Percentiles rank a stretch among this genome's conserved stretches.
Evolutionary conservation across 139 green algal genomes (phyloP).

Genomic region (Picochlorum sp.): DNA sequence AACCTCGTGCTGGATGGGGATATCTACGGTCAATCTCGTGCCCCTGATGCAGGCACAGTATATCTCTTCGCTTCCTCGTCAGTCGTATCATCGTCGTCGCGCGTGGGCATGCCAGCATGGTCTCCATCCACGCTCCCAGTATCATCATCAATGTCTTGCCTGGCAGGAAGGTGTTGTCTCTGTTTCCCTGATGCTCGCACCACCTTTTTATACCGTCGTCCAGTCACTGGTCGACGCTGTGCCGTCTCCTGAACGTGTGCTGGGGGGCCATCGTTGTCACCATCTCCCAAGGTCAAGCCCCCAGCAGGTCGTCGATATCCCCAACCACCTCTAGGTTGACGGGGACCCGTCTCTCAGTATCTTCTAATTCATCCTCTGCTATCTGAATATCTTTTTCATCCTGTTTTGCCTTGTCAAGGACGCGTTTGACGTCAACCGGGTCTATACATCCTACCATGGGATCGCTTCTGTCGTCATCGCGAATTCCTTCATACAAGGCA

Average conservation of each 20-base stretch:
- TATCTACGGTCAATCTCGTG: too few species aligned
- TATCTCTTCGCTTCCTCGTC: constrained; percentile 4
- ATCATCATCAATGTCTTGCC: too few species aligned
- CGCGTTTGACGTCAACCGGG: too few species aligned
- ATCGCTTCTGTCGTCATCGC: neutral
- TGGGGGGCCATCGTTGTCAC: neutral
- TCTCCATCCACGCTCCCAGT: too few species aligned
- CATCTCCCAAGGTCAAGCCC: neutral
- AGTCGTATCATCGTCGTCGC: too few species aligned
- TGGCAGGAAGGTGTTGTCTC: too few species aligned
- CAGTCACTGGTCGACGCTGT: neutral
- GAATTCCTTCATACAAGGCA: neutral
- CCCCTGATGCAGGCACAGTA: neutral
- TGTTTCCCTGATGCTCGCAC: constrained; percentile 1
- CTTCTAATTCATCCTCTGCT: neutral
- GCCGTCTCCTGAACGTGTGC: too few species aligned
- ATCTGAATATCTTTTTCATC: neutral
- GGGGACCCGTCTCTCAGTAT: neutral
- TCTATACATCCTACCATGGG: too few species aligned
- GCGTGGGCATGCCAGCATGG: too few species aligned
- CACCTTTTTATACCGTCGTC: constrained; percentile 8
- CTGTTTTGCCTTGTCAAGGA: too few species aligned
- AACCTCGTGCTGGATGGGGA: neutral
- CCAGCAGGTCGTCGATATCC: constrained; percentile 12
- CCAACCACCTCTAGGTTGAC: constrained; percentile 6